Conservation (phyloP, 1,284 basidiomycete species). For the Ustilago sp. region DNA sequence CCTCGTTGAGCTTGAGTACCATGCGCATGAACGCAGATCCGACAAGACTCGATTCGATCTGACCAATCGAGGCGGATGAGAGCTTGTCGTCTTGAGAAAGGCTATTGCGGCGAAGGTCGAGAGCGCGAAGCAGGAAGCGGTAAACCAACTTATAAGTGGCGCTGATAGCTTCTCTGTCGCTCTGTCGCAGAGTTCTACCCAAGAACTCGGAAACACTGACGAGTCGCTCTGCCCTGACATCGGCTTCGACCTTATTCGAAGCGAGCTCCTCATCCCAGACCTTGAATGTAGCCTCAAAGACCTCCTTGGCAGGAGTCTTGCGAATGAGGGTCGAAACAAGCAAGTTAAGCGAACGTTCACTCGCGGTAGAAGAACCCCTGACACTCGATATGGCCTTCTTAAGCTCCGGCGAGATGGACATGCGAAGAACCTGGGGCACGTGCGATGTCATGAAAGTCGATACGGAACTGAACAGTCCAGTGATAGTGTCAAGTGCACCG, state of each 20-base stretch:
- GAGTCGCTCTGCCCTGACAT: conserved; percentile 27
- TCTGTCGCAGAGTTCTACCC: conserved; percentile 53
- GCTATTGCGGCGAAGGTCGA: conserved; percentile 75
- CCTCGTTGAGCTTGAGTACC: conserved; percentile 92
- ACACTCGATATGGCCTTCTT: conserved; percentile 40
- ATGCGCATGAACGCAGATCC: conserved; percentile 83
- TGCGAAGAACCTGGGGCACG: conserved; percentile 35
- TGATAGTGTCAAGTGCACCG: conserved; percentile 59
- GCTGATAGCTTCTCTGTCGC: conserved; percentile 72
- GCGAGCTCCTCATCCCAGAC: conserved; percentile 52
- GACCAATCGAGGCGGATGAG: conserved; percentile 69
- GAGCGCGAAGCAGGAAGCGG: conserved; percentile 83
- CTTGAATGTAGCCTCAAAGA: conserved; percentile 50
- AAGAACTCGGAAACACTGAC: conserved; percentile 59
- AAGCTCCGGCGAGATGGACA: conserved; percentile 47
- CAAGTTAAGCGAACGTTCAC: conserved; percentile 45
- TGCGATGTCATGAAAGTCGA: conserved; percentile 65
- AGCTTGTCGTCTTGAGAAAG: conserved; percentile 5
- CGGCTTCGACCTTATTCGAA: conserved; percentile 2
- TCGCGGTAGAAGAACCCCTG: conserved; percentile 38
- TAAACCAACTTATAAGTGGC: conserved; percentile 81
- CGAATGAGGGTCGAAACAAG: conserved; percentile 42
- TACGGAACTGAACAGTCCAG: conserved; percentile 55
- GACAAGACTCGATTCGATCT: conserved; percentile 72
- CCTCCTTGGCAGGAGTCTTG: conserved; percentile 40